Evolutionary conservation across 2,329 filamentous ascomycete species (phyloP), one percentile per base, ranked within the genome.

Genomic region (Paraphaeosphaeria minitans): DNA sequence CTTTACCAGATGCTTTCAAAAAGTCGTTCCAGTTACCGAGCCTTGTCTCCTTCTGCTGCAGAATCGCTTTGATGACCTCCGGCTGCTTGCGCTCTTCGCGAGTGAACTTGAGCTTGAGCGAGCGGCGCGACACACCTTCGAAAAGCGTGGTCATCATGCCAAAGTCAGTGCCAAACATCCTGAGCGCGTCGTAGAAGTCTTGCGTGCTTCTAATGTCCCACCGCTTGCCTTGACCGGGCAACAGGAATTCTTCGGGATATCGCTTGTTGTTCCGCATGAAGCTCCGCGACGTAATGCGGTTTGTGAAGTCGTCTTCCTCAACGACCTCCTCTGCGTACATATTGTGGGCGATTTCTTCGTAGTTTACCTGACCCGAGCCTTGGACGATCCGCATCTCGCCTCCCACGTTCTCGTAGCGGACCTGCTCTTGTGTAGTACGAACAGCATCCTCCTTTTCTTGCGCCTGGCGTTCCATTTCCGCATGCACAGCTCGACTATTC

Each of bases 111-210:
- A 89, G 84, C 79, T 94, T 94, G 77, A 95, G 84, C 73, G 91
- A 87, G 33, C 88, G 85, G 19, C 92, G 84, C 59, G 85, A 89
- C 69, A 89, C 87, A 62, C 85, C 84, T 1, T 87, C 85, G 69
- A 96, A 93, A 83, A 93, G 87, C 66, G 86, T 85, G 59, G 85
- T 84, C 66, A 96, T 93, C 77, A 91, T 91, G 73, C 89, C 84
- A 71, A 95, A 96, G 72, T 94, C 91, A 1, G 90, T 94, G 56
- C 92, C 92, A 70, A 92, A 93, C 83, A 89, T 90, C 57, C 82
- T 79, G 1, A 96, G 81, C 0, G 87, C 88, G 29, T 88, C 84
- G 79, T 93, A 95, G 78, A 95, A 95, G 46, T 85, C 81, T 56
- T 90, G 88, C 3, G 89, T 94, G 59, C 88, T 85, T 13, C 85